Evolutionary conservation across 2,329 filamentous ascomycete genomes (phyloP).

Genomic region (Arthroderma sp.): DNA sequence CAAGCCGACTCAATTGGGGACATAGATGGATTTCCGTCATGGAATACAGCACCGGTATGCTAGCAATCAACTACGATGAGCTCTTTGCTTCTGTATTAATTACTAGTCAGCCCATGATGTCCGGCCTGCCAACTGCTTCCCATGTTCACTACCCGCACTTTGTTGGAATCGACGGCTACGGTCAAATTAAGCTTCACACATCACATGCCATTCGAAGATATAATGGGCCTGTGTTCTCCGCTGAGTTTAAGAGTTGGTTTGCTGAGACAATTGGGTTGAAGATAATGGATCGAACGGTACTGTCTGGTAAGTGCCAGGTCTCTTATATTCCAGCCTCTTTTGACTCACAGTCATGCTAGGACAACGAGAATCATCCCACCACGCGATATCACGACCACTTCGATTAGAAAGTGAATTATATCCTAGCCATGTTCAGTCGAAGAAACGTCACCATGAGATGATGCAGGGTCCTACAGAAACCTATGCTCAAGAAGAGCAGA

Average conservation of each 20-base stretch:
- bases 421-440: neutral
- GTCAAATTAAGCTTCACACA: slow-evolving; percentile 7
- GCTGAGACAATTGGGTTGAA: slow-evolving; percentile 3
- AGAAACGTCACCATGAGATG: neutral
- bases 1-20: neutral
- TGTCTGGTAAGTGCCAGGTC: neutral
- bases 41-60: slow-evolving; percentile 5
- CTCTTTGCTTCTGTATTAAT: too few relatives aligned
- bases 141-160: neutral
- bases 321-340: too few relatives aligned
- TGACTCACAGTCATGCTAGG: too few relatives aligned
- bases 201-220: slow-evolving; percentile 7
- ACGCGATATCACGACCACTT: too few relatives aligned
- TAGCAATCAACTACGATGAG: neutral
- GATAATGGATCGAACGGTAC: neutral
- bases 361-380: too few relatives aligned
- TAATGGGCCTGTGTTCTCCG: slow-evolving; percentile 6
- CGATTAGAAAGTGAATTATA: too few relatives aligned
- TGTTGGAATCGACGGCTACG: slow-evolving; percentile 8
- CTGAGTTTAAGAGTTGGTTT: slow-evolving; percentile 8
- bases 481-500: neutral
- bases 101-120: slow-evolving; percentile 1
- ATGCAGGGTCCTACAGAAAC: neutral
- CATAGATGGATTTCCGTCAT: slow-evolving; percentile 3
- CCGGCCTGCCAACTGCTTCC: neutral